phyloP scores from a whole-genome alignment of 352 stramenopile genomes.

The Bremia lactucae region DNA sequence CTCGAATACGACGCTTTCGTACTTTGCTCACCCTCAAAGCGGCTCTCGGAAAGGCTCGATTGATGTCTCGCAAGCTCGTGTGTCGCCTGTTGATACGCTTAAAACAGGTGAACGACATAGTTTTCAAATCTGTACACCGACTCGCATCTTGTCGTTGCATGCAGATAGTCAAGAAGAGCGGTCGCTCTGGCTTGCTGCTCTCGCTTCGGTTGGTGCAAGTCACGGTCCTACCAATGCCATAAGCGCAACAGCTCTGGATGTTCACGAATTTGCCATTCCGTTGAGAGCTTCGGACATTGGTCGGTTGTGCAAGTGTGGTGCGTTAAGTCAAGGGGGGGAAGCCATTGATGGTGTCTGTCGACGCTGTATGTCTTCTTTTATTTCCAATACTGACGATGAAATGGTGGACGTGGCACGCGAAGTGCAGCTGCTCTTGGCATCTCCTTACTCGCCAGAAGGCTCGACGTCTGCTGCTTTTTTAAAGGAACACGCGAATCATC shows the following conservation, averaged over 20 bases:
- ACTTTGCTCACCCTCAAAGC: slow-evolving; percentile 67
- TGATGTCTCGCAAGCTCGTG: slow-evolving; percentile 39
- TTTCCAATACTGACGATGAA: slow-evolving; percentile 65
- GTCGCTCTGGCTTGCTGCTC: slow-evolving; percentile 63
- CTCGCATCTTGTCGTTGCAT: slow-evolving; percentile 60
- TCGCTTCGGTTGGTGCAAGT: slow-evolving; percentile 51
- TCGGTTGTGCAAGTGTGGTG: slow-evolving; percentile 50
- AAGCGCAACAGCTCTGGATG: slow-evolving; percentile 7
- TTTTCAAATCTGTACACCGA: slow-evolving; percentile 55
- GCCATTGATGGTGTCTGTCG: slow-evolving; percentile 42
- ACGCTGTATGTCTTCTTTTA: slow-evolving; percentile 70
- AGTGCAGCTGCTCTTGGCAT: slow-evolving; percentile 73
- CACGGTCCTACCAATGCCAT: too few relatives aligned
- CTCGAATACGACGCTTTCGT: slow-evolving; percentile 50
- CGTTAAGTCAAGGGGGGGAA: slow-evolving; percentile 13
- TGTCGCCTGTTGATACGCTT: slow-evolving; percentile 61
- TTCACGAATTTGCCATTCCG: slow-evolving; percentile 18
- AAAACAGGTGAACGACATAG: slow-evolving; percentile 77
- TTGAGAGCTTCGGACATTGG: slow-evolving; percentile 29
- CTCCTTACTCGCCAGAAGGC: slow-evolving; percentile 76
- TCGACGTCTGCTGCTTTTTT: slow-evolving; percentile 63
- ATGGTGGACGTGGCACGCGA: slow-evolving; percentile 64
- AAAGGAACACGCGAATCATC: slow-evolving; percentile 44
- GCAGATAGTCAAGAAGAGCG: slow-evolving; percentile 81
- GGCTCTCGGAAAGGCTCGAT: slow-evolving; percentile 65